A percentile compares a stretch with the other conserved stretches of the same genome.
phyloP scores from a whole-genome alignment of 164 flowering plant genomes.

The Umbellularia californica region DNA sequence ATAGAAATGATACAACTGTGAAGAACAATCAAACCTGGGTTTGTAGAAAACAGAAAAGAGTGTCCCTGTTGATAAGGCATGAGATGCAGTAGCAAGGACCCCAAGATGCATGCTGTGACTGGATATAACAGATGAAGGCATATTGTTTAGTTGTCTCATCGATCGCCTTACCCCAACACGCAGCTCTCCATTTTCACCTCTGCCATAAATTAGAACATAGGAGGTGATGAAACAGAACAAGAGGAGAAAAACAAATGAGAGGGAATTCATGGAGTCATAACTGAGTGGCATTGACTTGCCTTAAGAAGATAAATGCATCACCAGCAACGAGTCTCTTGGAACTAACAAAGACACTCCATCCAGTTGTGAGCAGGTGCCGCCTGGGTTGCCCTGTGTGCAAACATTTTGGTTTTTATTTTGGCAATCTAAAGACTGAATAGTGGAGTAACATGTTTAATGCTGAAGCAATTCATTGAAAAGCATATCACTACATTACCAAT shows the following conservation, averaged over 20 bases:
- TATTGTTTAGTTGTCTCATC: slow-evolving; percentile 64
- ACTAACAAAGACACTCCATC: slow-evolving; percentile 94
- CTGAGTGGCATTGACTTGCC: slow-evolving; percentile 30
- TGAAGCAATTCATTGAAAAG: no score
- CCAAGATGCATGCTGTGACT: slow-evolving; percentile 99
- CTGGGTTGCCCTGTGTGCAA: slow-evolving; percentile 75
- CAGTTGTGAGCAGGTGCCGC: slow-evolving; percentile 84
- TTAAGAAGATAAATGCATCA: slow-evolving; percentile 84
- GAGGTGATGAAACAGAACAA: background rate
- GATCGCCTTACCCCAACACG: slow-evolving; percentile 89
- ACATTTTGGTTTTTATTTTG: background rate
- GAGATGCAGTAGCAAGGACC: slow-evolving; percentile 94
- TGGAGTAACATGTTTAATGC: no score
- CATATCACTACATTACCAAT: no score
- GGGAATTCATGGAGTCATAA: background rate
- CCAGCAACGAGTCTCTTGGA: slow-evolving; percentile 86
- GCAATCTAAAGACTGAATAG: background rate
- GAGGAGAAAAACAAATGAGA: background rate
- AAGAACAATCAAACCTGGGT: slow-evolving; percentile 56
- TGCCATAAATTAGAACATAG: slow-evolving; percentile 13
- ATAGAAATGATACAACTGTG: background rate
- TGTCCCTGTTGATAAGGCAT: slow-evolving; percentile 80
- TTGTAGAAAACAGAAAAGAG: slow-evolving; percentile 84
- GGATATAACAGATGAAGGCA: slow-evolving; percentile 93
- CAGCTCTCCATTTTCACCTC: slow-evolving; percentile 88